Base-by-base conservation (phyloP, 176 grass and related monocot genomes). In the Stipa capillata region DNA sequence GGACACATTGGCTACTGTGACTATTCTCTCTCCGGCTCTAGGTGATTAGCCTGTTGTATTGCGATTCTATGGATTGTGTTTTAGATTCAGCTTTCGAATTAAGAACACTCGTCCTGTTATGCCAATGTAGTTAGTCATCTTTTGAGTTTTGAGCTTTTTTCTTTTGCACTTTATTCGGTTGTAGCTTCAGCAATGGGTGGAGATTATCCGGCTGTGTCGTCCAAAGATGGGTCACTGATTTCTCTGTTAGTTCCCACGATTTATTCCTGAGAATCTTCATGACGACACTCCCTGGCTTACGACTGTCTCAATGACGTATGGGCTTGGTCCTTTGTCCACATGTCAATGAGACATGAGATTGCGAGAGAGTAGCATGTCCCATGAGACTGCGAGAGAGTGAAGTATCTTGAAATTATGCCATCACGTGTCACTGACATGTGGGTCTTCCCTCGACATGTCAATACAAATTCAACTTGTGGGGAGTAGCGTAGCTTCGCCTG, bases 21-120 rank as follows among this genome's bases (percentile, higher is more conserved):
- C 72, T 83, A 83, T 42, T 56, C 24, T 63, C 32, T 42, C 31
- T 63, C 41, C 69, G 69, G 43, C 45, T 62, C 10, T 88, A 79
- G 82, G 72, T 58, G 37, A 20, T 59, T 84, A 73, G 74, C 33
- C 67, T 84, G 66, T 68, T 88, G 68, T 79, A 59, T 84, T 74
- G 29, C 48, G 13, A 60, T 60, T 79, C 33, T 57, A 23, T 72
- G 73, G 35, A 78, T 55, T 41, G 23, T 32, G 40, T 48, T 71
- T 49, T 84, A 67, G 40, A 29, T 79, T 59, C 9, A 79, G 21
- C 47, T 59, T 86, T 62, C 28, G n/a, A 48, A 27, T 52, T 47
- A 21, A 37, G 77, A 66, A 51, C 33, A 45, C 58, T 33, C 0
- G 31, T 56, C 32, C 55, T 77, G 72, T 24, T 20, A 60, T 76